phyloP scores from a whole-genome alignment of 2,329 filamentous ascomycete species.

The Fusarium graminum region DNA sequence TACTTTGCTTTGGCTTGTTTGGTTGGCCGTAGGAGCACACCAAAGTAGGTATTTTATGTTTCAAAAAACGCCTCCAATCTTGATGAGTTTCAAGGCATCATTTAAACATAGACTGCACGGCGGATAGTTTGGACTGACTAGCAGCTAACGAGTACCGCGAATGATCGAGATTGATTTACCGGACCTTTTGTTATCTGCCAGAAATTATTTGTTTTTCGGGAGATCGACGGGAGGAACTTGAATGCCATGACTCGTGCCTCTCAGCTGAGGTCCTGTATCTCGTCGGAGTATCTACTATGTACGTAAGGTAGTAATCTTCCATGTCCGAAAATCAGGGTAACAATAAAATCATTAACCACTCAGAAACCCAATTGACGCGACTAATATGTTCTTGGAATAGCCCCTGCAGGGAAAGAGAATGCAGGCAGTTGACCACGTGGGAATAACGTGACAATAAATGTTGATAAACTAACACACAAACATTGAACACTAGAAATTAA shows the following conservation, averaged over 20 bases:
- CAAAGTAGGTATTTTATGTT: conserved; percentile 1
- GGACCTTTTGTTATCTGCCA: conserved; percentile 6
- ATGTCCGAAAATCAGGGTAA: not conserved
- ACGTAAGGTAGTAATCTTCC: not conserved
- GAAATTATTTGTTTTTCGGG: conserved; percentile 40
- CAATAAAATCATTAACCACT: conserved; percentile 16
- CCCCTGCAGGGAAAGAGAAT: conserved; percentile 10
- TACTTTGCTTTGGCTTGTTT: conserved; percentile 4
- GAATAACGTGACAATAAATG: conserved; percentile 39
- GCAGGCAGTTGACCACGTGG: conserved; percentile 45
- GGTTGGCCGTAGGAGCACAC: conserved; percentile 8
- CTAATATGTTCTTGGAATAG: conserved; percentile 20
- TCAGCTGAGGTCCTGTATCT: conserved; percentile 17
- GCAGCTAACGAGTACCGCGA: conserved; percentile 2
- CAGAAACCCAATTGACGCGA: conserved; percentile 8
- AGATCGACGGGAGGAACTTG: conserved; percentile 47
- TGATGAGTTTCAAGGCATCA: not conserved
- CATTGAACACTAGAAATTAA: not conserved
- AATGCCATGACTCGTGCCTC: conserved; percentile 42
- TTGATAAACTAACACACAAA: conserved; percentile 6
- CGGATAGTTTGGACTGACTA: conserved; percentile 1
- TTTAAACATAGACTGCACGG: not conserved
- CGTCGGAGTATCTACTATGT: not conserved
- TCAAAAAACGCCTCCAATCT: not conserved
- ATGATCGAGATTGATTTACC: conserved; percentile 4